These are phyloP conservation scores for Adansonia digitata DNA, from an alignment of 345 rosid species.

Conservation along the genomic window DNA sequence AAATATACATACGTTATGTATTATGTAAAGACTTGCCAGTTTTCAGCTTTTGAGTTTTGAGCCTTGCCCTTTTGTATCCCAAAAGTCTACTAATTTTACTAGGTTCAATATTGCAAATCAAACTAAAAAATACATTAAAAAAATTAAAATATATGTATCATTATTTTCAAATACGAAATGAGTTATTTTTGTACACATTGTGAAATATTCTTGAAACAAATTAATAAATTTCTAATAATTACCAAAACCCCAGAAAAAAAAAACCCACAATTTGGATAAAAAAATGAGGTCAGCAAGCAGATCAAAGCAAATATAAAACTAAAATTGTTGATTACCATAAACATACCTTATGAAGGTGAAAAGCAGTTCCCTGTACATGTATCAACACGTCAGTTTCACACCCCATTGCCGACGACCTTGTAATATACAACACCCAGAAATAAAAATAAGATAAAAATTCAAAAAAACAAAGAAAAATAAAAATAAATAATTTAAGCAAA, in stretches of 20 bases:
- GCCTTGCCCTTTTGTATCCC: not conserved
- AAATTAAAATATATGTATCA: too few relatives aligned
- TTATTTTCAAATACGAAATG: not conserved
- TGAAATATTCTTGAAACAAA: not conserved
- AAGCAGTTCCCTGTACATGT: slow-evolving; percentile 57
- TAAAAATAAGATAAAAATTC: not conserved
- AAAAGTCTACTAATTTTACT: not conserved
- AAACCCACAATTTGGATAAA: not conserved
- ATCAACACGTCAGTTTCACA: slow-evolving; percentile 47
- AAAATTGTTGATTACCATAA: not conserved
- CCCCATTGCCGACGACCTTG: slow-evolving; percentile 54
- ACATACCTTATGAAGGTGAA: slow-evolving; percentile 72
- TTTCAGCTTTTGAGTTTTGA: not conserved
- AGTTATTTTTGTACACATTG: not conserved
- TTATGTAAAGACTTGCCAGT: not conserved
- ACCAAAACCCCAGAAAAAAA: not conserved
- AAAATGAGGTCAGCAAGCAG: not conserved
- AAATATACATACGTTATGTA: not conserved
- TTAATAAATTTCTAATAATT: not conserved
- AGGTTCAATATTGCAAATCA: not conserved
- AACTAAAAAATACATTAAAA: not conserved
- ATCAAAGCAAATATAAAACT: not conserved
- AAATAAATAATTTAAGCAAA: not conserved
- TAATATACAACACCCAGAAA: not conserved
- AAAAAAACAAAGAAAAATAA: not conserved